A percentile compares a stretch with the other conserved stretches of the same genome.
phyloP scores from a whole-genome alignment of 2,329 filamentous ascomycete genomes.

The Fusarium fujikuroi region DNA sequence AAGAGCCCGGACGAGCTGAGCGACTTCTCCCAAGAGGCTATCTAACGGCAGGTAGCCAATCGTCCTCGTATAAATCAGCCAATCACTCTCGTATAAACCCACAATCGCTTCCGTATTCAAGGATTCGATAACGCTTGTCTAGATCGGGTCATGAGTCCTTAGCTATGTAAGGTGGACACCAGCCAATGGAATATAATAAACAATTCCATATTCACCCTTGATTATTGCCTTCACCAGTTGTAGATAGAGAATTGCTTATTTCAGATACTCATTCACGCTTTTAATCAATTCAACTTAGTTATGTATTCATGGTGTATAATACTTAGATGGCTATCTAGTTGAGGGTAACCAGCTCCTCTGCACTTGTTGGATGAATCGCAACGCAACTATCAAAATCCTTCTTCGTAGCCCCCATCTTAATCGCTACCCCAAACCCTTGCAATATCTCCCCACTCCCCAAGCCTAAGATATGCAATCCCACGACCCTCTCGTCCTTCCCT shows the following conservation, averaged over 20 bases:
- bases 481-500: background rate
- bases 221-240: background rate
- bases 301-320: background rate
- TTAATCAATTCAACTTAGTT: rapidly evolving
- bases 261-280: background rate
- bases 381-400: background rate
- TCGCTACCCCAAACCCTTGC: background rate
- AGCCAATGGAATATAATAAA: too few relatives aligned
- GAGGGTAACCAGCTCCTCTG: background rate
- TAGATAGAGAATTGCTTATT: background rate
- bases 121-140: background rate
- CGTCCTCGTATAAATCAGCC: background rate
- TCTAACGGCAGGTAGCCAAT: background rate
- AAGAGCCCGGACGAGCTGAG: too few relatives aligned
- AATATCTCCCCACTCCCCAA: background rate
- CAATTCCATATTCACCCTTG: too few relatives aligned
- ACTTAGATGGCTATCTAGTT: background rate
- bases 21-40: background rate
- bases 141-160: background rate
- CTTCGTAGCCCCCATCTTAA: background rate
- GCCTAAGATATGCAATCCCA: background rate
- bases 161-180: background rate
- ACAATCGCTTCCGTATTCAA: background rate
- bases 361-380: background rate
- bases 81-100: background rate